Conservation (phyloP, 2,329 filamentous ascomycete species). For the Chaetomium globosum region DNA sequence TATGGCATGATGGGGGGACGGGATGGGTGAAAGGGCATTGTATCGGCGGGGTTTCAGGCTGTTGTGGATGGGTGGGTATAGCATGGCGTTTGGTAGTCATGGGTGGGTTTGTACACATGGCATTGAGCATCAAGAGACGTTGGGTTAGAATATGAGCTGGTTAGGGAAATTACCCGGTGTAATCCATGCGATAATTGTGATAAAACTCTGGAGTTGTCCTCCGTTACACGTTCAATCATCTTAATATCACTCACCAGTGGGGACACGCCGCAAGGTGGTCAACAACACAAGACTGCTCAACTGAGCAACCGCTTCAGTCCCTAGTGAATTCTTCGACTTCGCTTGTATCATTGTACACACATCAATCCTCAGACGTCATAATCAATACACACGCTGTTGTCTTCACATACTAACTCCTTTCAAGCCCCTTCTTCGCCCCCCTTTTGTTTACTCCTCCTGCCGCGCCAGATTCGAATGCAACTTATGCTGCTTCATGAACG, state of each 20-base stretch:
- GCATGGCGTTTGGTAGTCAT: constrained; percentile 18
- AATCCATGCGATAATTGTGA: not conserved
- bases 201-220: not conserved
- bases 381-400: not conserved
- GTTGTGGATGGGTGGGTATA: constrained; percentile 3
- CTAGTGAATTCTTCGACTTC: not conserved
- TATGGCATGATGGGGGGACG: not conserved
- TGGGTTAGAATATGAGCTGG: not conserved
- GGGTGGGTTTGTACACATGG: constrained; percentile 2
- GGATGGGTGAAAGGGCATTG: not conserved
- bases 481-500: constrained; percentile 76
- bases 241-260: not conserved
- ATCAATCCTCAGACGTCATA: not conserved
- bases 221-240: not conserved
- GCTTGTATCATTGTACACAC: not conserved
- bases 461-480: constrained; percentile 69
- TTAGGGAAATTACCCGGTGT: not conserved
- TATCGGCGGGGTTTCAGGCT: not conserved
- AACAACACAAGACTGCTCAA: not conserved
- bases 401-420: not conserved
- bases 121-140: not conserved
- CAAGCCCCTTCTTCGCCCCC: not conserved
- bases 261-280: not conserved
- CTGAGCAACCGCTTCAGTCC: not conserved
- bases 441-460: constrained; percentile 32